Percentiles rank a stretch among this genome's conserved stretches.
These are phyloP conservation scores for Carpinus viminea DNA, from an alignment of 306 rosid species.

Conservation along the genomic window DNA sequence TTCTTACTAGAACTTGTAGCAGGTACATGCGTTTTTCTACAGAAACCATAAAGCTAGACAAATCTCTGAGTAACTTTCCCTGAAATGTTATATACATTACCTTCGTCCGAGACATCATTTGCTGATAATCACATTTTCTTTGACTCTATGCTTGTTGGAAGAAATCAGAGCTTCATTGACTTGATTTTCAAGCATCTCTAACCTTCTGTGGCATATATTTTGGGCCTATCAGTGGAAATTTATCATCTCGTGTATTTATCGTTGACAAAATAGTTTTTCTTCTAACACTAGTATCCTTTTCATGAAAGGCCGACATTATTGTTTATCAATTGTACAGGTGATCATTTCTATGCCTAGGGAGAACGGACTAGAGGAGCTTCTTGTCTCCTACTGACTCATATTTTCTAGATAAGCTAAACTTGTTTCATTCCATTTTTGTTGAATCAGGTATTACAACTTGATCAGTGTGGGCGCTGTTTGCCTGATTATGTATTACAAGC, in stretches of 20 bases:
- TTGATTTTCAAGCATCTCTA: no score
- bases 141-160: not conserved
- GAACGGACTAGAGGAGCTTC: no score
- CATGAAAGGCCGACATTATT: no score
- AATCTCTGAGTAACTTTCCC: not conserved
- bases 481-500: constrained; percentile 50
- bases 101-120: not conserved
- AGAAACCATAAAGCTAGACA: not conserved
- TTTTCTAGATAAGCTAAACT: constrained; percentile 7
- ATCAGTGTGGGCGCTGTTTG: constrained; percentile 77
- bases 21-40: not conserved
- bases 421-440: constrained; percentile 23
- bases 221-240: no score
- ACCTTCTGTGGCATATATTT: no score
- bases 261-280: no score
- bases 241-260: no score
- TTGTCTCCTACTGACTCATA: not conserved
- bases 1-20: not conserved
- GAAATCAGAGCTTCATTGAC: no score
- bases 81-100: not conserved
- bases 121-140: no score
- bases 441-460: constrained; percentile 77
- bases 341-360: no score
- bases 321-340: not conserved
- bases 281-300: no score